phyloP scores from a whole-genome alignment of 75 land plant genomes.

The Azolla pinnata region DNA sequence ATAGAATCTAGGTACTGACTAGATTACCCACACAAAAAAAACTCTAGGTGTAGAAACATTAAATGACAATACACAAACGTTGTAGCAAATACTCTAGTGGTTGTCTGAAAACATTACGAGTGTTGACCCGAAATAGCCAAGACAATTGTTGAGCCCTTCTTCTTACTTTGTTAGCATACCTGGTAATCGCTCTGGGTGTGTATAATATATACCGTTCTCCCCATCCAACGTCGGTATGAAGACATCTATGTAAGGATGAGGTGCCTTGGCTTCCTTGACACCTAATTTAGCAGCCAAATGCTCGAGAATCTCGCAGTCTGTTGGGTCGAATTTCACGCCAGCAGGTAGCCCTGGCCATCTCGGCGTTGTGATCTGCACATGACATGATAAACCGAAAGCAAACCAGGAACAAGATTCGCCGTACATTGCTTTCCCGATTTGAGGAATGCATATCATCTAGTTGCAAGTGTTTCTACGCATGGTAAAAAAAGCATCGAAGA shows the following conservation, averaged over 20 bases:
- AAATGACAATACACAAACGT: too few species aligned
- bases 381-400: not conserved
- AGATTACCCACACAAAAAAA: too few species aligned
- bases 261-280: slow-evolving; percentile 26
- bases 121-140: too few species aligned
- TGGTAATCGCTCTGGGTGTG: slow-evolving; percentile 86
- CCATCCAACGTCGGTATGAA: slow-evolving; percentile 73
- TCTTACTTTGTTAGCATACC: slow-evolving; percentile 52
- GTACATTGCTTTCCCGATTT: not conserved
- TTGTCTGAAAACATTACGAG: too few species aligned
- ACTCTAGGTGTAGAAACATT: too few species aligned
- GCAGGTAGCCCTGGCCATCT: slow-evolving; percentile 77
- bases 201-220: slow-evolving; percentile 73
- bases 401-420: not conserved
- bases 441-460: too few species aligned
- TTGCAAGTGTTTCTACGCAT: too few species aligned
- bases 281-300: slow-evolving; percentile 70
- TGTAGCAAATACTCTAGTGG: too few species aligned
- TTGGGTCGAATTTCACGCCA: slow-evolving; percentile 93
- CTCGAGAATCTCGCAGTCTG: slow-evolving; percentile 59
- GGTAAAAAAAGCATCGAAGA: too few species aligned
- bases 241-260: slow-evolving; percentile 64
- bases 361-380: slow-evolving; percentile 38
- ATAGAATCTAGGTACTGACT: too few species aligned
- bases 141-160: too few species aligned